These are phyloP conservation scores for Trypethelium eluteriae DNA, from an alignment of 495 filamentous ascomycete genomes.

Conservation along the genomic window DNA sequence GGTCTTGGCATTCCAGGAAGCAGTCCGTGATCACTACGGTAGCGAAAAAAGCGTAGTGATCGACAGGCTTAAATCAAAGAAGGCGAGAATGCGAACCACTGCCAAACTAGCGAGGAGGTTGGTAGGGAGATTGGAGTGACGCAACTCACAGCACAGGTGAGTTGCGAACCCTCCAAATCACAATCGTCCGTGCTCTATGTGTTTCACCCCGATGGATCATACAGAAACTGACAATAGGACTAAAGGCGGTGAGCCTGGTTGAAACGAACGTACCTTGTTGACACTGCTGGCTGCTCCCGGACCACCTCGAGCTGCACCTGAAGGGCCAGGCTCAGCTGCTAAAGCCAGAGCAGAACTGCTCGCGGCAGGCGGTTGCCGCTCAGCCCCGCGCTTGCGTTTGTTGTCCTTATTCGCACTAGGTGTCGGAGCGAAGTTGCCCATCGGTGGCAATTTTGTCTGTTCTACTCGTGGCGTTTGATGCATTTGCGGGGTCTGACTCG, in stretches of 20 bases:
- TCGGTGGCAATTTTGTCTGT: conserved; percentile 57
- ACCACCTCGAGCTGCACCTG: conserved; percentile 22
- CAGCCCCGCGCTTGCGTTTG: conserved; percentile 63
- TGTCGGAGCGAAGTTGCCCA: conserved; percentile 86
- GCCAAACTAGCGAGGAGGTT: too few species aligned
- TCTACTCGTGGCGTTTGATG: conserved; percentile 35
- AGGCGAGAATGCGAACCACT: too few species aligned
- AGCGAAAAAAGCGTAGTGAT: too few species aligned
- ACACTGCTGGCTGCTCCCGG: conserved; percentile 33
- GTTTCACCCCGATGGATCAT: too few species aligned
- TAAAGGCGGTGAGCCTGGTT: neutral
- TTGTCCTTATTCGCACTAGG: conserved; percentile 70
- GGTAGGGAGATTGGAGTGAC: too few species aligned
- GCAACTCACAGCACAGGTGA: too few species aligned
- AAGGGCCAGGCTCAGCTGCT: conserved; percentile 29
- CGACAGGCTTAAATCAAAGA: too few species aligned
- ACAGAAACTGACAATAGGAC: neutral
- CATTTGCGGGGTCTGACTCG: conserved; percentile 35
- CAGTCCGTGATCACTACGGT: too few species aligned
- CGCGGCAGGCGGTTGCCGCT: conserved; percentile 21
- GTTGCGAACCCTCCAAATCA: too few species aligned
- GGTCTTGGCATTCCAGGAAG: too few species aligned
- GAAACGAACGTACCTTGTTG: conserved; percentile 43
- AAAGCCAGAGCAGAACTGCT: conserved; percentile 19
- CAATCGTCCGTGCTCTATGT: too few species aligned